Percentiles rank a stretch among this genome's conserved stretches.
phyloP scores from a whole-genome alignment of 768 basidiomycete genomes.

The Russula dissimulans region DNA sequence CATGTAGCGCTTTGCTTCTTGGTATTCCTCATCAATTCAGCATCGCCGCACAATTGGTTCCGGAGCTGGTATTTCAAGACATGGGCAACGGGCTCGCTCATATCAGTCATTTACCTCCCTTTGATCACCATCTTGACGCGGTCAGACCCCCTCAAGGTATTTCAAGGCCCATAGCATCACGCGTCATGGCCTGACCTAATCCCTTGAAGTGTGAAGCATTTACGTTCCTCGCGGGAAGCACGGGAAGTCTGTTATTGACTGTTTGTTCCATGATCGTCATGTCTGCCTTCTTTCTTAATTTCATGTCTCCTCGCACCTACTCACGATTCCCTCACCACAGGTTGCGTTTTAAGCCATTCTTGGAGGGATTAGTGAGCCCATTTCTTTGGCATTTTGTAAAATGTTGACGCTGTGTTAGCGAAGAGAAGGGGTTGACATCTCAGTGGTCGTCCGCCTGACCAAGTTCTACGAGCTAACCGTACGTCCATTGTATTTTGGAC shows the following conservation, averaged over 20 bases:
- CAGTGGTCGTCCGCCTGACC: constrained; percentile 56
- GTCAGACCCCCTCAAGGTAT: constrained; percentile 46
- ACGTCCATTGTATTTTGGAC: too few relatives aligned
- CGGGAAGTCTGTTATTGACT: constrained; percentile 58
- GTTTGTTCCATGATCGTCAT: constrained; percentile 61
- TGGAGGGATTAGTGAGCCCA: too few relatives aligned
- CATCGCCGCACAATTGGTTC: constrained; percentile 65
- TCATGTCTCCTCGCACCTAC: constrained; percentile 5
- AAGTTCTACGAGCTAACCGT: constrained; percentile 59
- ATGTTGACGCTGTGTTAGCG: constrained; percentile 31
- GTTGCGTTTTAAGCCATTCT: too few relatives aligned
- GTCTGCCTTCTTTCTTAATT: constrained; percentile 29
- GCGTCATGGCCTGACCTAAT: background rate
- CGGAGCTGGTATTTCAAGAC: constrained; percentile 56
- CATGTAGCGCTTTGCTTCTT: constrained; percentile 22
- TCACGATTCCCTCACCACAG: background rate
- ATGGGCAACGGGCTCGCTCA: constrained; percentile 58
- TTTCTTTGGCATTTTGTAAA: background rate
- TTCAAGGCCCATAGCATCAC: background rate
- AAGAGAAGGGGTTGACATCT: constrained; percentile 47
- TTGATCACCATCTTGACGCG: constrained; percentile 57
- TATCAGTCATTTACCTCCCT: constrained; percentile 58
- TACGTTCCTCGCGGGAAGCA: constrained; percentile 50
- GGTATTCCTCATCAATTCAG: constrained; percentile 71
- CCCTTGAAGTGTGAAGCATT: constrained; percentile 52